These are phyloP conservation scores for Anacardium occidentale DNA, from an alignment of 345 rosid genomes.

Conservation along the genomic window DNA sequence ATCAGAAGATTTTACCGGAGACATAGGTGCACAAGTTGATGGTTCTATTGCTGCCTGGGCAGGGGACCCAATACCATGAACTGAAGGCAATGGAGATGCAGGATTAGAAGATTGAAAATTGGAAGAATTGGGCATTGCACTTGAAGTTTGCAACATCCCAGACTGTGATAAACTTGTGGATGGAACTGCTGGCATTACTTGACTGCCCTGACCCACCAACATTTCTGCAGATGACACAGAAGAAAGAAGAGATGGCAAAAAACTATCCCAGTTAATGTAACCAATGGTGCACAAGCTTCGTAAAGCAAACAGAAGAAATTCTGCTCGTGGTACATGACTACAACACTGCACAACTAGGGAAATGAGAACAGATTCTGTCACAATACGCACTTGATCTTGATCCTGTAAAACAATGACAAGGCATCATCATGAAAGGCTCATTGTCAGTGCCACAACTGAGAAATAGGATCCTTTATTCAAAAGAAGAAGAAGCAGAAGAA, in stretches of 20 bases:
- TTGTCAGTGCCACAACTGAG: neutral
- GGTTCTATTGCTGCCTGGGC: constrained; percentile 63
- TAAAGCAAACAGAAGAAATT: constrained; percentile 87
- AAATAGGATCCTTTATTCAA: neutral
- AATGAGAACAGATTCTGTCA: constrained; percentile 78
- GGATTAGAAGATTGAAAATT: constrained; percentile 66
- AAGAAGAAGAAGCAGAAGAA: neutral
- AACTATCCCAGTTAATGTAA: constrained; percentile 86
- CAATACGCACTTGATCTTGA: constrained; percentile 77
- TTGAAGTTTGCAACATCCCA: constrained; percentile 52
- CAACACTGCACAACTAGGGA: constrained; percentile 76
- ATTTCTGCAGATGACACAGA: constrained; percentile 77
- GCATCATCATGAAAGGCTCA: constrained; percentile 14
- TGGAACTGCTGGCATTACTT: constrained; percentile 50
- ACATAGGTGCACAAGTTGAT: constrained; percentile 49
- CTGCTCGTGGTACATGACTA: constrained; percentile 84
- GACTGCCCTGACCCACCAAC: constrained; percentile 58
- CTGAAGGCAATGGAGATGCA: constrained; percentile 56
- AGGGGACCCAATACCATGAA: constrained; percentile 86
- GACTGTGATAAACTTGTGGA: constrained; percentile 61
- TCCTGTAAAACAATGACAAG: constrained; percentile 49
- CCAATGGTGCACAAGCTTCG: constrained; percentile 68
- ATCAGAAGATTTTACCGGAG: constrained; percentile 59
- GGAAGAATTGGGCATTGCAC: constrained; percentile 46
- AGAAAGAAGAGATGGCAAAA: constrained; percentile 79